Evolutionary conservation across 2,329 filamentous ascomycete genomes (phyloP).

Genomic region (Coleophoma cylindrospora): DNA sequence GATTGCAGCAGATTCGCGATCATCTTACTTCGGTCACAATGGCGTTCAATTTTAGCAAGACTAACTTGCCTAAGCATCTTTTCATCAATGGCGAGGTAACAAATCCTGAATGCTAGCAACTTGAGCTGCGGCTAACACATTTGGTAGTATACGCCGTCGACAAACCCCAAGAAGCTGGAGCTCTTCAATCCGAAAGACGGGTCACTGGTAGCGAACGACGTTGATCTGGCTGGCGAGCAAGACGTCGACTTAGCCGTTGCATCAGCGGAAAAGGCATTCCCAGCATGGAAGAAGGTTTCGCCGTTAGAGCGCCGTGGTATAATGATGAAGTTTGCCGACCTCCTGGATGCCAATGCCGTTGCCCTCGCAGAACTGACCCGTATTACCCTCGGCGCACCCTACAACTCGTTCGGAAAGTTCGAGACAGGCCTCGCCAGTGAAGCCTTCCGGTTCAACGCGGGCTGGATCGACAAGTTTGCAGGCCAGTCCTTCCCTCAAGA

Average conservation of each 20-base stretch:
- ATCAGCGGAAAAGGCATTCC: constrained; percentile 38
- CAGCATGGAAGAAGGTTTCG: constrained; percentile 36
- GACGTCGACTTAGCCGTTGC: constrained; percentile 39
- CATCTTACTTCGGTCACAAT: constrained; percentile 2
- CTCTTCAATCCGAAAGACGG: constrained; percentile 44
- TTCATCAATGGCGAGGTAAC: constrained; percentile 36
- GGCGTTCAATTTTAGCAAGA: constrained; percentile 26
- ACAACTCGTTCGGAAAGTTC: constrained; percentile 36
- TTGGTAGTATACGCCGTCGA: constrained; percentile 33
- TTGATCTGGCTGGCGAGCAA: constrained; percentile 33
- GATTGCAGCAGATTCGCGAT: background rate
- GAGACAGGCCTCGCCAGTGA: constrained; percentile 30
- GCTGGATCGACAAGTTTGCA: constrained; percentile 33
- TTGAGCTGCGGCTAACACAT: background rate
- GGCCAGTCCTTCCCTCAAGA: constrained; percentile 35
- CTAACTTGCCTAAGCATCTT: constrained; percentile 33
- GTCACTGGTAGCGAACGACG: constrained; percentile 41
- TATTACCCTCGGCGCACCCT: constrained; percentile 41
- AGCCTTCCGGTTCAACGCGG: constrained; percentile 28
- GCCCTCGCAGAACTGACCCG: constrained; percentile 34
- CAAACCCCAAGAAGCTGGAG: constrained; percentile 39
- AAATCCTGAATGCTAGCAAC: too few relatives aligned
- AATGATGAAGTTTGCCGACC: constrained; percentile 37
- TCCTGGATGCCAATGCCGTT: constrained; percentile 32
- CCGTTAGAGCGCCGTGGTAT: constrained; percentile 32